Percentiles rank a stretch among this genome's conserved stretches.
phyloP scores from a whole-genome alignment of 2,329 filamentous ascomycete species.

The Sporothrix schenckii region DNA sequence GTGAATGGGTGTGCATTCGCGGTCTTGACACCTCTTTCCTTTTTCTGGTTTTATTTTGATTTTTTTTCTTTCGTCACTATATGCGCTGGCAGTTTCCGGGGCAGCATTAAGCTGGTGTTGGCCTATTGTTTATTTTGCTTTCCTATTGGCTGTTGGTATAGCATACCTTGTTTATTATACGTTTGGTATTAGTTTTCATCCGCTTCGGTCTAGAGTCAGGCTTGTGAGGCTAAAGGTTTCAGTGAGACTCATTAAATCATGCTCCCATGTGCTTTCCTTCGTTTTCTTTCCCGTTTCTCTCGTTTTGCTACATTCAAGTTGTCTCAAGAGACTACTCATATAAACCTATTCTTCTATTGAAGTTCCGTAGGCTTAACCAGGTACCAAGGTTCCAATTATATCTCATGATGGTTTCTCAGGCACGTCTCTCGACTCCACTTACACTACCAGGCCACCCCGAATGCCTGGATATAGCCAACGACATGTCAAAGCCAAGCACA shows the following conservation, averaged over 20 bases:
- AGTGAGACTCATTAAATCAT: neutral
- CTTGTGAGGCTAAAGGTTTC: neutral
- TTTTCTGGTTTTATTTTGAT: neutral
- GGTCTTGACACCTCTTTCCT: neutral
- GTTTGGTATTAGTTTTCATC: neutral
- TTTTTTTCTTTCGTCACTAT: neutral
- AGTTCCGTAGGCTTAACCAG: neutral
- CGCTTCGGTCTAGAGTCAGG: neutral
- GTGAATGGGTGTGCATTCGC: neutral
- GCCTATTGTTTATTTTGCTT: neutral
- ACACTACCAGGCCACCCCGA: neutral
- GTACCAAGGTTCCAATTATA: neutral
- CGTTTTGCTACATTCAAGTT: neutral
- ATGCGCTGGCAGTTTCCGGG: conserved; percentile 10
- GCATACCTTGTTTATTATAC: conserved; percentile 20
- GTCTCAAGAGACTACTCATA: neutral
- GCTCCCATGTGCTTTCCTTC: neutral
- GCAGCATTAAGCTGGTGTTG: conserved; percentile 17
- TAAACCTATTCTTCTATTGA: neutral
- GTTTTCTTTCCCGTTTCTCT: neutral
- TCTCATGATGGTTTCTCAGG: neutral
- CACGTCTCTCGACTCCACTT: neutral
- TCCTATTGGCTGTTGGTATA: neutral
- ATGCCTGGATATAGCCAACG: neutral
- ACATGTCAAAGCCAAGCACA: neutral